Evolutionary conservation across 2,329 filamentous ascomycete species (phyloP).

Genomic region (Stachybotrys chartarum): DNA sequence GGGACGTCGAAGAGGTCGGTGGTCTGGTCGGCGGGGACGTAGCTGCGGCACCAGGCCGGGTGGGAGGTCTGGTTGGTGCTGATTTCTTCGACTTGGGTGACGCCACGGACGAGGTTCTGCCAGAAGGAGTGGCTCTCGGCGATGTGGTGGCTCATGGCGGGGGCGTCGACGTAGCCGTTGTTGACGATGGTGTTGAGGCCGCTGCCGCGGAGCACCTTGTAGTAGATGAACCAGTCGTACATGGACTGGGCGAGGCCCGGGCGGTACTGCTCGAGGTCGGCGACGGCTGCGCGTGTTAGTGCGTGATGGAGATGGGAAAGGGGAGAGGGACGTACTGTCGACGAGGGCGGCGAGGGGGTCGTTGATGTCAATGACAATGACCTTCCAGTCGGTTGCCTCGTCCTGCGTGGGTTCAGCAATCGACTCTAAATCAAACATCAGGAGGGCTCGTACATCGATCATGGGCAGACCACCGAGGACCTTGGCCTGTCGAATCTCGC

Average conservation of each 20-base stretch:
- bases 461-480: constrained; percentile 31
- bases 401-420: constrained; percentile 3
- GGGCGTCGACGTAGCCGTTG: constrained; percentile 25
- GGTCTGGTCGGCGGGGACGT: constrained; percentile 21
- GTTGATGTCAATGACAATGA: constrained; percentile 28
- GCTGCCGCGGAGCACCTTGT: constrained; percentile 31
- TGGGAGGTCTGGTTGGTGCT: constrained; percentile 32
- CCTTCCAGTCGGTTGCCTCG: constrained; percentile 32
- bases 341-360: constrained; percentile 28
- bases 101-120: constrained; percentile 29
- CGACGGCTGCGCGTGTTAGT: constrained; percentile 18
- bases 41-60: constrained; percentile 21
- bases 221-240: constrained; percentile 33
- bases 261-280: constrained; percentile 30
- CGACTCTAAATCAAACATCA: rapidly evolving
- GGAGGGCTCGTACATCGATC: constrained; percentile 31
- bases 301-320: rapidly evolving
- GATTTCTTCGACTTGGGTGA: constrained; percentile 27
- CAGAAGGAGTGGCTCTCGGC: constrained; percentile 30
- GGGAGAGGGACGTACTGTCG: constrained; percentile 16
- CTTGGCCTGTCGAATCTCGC: constrained; percentile 34
- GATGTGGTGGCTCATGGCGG: constrained; percentile 21
- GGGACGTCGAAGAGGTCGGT: constrained; percentile 24
- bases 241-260: constrained; percentile 25
- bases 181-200: constrained; percentile 27